Conservation (phyloP, 345 rosid species). For the Crucihimalaya himalaica region DNA sequence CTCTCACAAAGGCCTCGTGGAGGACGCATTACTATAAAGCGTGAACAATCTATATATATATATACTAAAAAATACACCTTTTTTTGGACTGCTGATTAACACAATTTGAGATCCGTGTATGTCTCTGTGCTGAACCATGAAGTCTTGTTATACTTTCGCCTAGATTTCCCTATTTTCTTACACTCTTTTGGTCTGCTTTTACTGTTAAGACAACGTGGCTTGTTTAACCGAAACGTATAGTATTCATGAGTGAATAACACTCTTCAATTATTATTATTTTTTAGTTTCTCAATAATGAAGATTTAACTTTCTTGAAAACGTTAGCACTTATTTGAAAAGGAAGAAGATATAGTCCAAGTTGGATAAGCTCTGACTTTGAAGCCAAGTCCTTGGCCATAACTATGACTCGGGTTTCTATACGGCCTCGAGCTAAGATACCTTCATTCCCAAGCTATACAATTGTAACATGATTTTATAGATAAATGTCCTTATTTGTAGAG, state of each 20-base stretch:
- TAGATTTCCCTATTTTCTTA: not conserved
- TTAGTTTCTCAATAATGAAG: slow-evolving; percentile 14
- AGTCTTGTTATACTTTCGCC: slow-evolving; percentile 9
- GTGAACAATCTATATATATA: slow-evolving; percentile 15
- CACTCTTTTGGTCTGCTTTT: not conserved
- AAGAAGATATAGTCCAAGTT: not conserved
- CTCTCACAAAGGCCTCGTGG: slow-evolving; percentile 64
- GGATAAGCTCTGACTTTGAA: slow-evolving; percentile 29
- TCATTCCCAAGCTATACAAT: slow-evolving; percentile 4
- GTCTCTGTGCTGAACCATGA: slow-evolving; percentile 20
- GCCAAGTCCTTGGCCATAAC: slow-evolving; percentile 11
- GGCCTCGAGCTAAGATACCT: slow-evolving; percentile 33
- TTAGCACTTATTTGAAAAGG: not conserved
- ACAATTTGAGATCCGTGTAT: slow-evolving; percentile 20
- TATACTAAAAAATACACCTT: not conserved
- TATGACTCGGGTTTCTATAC: slow-evolving; percentile 32
- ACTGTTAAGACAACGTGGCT: not conserved
- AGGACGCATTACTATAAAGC: slow-evolving; percentile 45
- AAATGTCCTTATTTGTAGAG: not conserved
- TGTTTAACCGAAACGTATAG: slow-evolving; percentile 10
- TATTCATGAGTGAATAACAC: not conserved
- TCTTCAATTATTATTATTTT: not conserved
- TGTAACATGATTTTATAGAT: not conserved
- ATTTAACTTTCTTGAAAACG: not conserved
- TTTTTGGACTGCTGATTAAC: slow-evolving; percentile 19